phyloP scores from a whole-genome alignment of 352 stramenopile species.

The Globisporangium okanoganense region DNA sequence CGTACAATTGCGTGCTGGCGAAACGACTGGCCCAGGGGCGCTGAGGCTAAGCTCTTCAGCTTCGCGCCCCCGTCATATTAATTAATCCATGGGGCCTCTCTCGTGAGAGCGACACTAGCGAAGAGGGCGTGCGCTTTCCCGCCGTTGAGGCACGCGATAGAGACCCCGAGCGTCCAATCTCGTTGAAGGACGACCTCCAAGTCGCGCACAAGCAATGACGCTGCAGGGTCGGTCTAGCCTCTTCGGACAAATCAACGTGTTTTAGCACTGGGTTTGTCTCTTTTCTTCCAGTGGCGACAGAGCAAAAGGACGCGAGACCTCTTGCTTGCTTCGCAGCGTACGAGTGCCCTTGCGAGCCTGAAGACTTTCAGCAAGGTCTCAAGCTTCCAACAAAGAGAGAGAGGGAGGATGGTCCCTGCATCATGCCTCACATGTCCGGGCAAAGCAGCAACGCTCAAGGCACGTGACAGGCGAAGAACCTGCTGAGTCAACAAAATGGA shows the following conservation, averaged over 20 bases:
- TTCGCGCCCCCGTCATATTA: background rate
- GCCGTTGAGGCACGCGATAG: background rate
- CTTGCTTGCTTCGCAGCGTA: background rate
- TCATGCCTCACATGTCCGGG: no score
- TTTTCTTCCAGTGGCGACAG: background rate
- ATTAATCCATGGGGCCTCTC: no score
- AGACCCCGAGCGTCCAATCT: slow-evolving; percentile 2
- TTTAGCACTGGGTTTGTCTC: background rate
- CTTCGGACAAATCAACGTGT: background rate
- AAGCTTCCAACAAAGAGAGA: no score
- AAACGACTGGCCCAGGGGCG: background rate
- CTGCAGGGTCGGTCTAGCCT: no score
- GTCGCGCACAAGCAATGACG: background rate
- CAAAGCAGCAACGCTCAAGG: no score
- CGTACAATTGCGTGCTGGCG: background rate
- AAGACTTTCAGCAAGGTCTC: no score
- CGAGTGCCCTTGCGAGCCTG: background rate
- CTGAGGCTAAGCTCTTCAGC: background rate
- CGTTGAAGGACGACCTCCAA: background rate
- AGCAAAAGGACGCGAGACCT: background rate
- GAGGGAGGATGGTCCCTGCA: no score
- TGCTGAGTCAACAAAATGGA: background rate
- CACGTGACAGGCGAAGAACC: no score
- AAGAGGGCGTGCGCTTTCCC: background rate
- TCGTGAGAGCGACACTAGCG: background rate